These are phyloP conservation scores for Lanzia echinophila DNA, from an alignment of 2,329 filamentous ascomycete species.

Conservation along the genomic window DNA sequence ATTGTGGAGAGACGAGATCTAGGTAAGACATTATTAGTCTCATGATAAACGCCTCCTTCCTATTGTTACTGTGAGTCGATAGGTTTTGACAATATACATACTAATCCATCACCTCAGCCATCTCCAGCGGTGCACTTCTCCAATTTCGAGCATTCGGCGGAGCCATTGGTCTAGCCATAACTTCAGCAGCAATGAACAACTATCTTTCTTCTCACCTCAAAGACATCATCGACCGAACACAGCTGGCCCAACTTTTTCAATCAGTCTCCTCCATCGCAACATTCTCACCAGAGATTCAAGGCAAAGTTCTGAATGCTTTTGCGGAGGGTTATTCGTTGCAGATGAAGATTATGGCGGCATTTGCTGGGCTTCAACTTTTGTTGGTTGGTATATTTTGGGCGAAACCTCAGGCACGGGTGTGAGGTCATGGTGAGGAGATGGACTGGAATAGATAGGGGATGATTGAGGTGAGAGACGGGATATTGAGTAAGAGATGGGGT, in stretches of 20 bases:
- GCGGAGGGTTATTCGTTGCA: not conserved
- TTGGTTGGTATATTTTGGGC: not conserved
- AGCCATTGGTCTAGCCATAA: not conserved
- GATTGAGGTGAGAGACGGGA: too few relatives aligned
- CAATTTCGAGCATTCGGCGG: not conserved
- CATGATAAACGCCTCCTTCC: too few relatives aligned
- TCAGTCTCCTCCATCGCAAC: not conserved
- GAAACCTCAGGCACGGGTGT: not conserved
- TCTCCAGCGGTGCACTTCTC: not conserved
- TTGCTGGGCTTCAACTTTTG: not conserved
- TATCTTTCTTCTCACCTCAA: not conserved
- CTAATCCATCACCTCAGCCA: not conserved
- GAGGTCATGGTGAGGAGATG: too few relatives aligned
- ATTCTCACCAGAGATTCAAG: not conserved
- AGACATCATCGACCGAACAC: not conserved
- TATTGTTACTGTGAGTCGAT: not conserved
- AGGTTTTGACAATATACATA: not conserved
- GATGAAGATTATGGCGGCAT: not conserved
- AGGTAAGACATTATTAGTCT: not conserved
- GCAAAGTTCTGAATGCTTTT: not conserved
- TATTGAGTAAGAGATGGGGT: too few relatives aligned
- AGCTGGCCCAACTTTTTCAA: not conserved
- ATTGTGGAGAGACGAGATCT: not conserved
- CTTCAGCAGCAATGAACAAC: not conserved
- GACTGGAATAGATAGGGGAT: too few relatives aligned